Evolutionary conservation across 176 grass and related monocot species (phyloP).

Genomic region (Saccharum spontaneum): DNA sequence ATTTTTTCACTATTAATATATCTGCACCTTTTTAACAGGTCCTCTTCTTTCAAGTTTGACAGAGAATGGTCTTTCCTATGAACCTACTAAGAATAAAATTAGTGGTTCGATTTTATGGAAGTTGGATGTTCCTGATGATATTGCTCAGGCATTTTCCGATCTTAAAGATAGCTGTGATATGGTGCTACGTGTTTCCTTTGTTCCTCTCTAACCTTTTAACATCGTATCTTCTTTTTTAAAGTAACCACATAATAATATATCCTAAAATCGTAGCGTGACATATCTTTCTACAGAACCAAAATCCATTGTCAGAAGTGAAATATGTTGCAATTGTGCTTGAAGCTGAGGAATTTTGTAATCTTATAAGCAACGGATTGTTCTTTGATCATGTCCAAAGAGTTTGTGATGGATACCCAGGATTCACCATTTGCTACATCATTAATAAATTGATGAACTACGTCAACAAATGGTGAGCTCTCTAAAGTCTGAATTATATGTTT

Average conservation of each 20-base stretch:
- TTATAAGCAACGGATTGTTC: constrained; percentile 42
- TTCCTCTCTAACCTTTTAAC: neutral
- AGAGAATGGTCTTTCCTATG: constrained; percentile 50
- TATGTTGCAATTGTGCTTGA: constrained; percentile 73
- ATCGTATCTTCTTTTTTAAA: neutral
- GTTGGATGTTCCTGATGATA: constrained; percentile 57
- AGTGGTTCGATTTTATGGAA: constrained; percentile 75
- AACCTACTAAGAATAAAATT: constrained; percentile 50
- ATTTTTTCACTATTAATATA: neutral
- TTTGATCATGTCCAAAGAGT: constrained; percentile 48
- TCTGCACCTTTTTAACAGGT: constrained; percentile 32
- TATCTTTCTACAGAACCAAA: constrained; percentile 51
- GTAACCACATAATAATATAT: neutral
- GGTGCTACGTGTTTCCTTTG: neutral
- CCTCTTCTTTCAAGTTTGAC: constrained; percentile 57
- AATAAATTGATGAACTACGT: constrained; percentile 82
- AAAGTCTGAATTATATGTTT: constrained; percentile 3
- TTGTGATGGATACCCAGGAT: constrained; percentile 51
- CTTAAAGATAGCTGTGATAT: neutral
- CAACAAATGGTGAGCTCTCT: constrained; percentile 64
- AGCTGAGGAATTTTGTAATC: constrained; percentile 91
- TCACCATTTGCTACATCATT: constrained; percentile 68
- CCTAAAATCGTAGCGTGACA: neutral
- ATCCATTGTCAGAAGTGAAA: constrained; percentile 38
- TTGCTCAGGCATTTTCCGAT: constrained; percentile 42